phyloP scores from a whole-genome alignment of 2,329 filamentous ascomycete genomes.

The Trichoderma semiorbis region DNA sequence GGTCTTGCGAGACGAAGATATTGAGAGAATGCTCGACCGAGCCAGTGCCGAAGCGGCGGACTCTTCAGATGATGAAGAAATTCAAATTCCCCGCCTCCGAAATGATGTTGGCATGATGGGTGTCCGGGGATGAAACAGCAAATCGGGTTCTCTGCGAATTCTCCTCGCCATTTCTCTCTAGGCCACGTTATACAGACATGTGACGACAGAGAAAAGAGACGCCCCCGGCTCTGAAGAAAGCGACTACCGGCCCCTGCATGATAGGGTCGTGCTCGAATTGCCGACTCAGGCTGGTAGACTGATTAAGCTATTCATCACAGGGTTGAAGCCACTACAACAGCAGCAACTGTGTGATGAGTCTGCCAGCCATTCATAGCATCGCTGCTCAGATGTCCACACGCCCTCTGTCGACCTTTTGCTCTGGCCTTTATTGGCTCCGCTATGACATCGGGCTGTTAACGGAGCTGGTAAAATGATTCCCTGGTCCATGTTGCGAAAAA shows the following conservation, averaged over 20 bases:
- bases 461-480: neutral
- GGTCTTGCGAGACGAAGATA: constrained; percentile 52
- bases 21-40: constrained; percentile 56
- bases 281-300: neutral
- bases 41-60: constrained; percentile 48
- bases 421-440: neutral
- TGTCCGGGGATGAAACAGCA: constrained; percentile 16
- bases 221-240: neutral
- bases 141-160: neutral
- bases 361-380: neutral
- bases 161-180: neutral
- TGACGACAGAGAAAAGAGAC: neutral
- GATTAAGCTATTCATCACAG: neutral
- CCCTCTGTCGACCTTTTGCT: neutral
- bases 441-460: neutral
- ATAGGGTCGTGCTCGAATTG: neutral
- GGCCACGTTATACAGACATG: neutral
- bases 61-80: constrained; percentile 58
- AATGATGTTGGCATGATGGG: constrained; percentile 31
- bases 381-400: neutral
- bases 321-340: neutral
- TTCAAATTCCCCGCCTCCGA: constrained; percentile 42
- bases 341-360: neutral
- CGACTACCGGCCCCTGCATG: neutral
- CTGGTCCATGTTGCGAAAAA: neutral